Conservation (phyloP, 208 protist species). For the Leishmania arabica region DNA sequence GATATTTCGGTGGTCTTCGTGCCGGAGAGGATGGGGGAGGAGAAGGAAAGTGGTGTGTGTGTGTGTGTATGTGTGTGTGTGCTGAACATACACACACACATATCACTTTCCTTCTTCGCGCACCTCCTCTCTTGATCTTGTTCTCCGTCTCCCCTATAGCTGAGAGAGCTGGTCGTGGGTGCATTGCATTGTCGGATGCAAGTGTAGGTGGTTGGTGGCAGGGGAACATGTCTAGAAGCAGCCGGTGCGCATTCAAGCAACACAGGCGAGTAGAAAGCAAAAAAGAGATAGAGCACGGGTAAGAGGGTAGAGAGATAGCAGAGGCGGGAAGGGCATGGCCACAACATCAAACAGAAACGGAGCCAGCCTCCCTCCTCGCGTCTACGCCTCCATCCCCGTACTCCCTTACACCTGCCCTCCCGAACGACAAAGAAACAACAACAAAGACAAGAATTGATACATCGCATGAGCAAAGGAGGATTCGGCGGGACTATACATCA, state of each 20-base stretch:
- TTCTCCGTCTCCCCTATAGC: not conserved
- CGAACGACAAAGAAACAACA: not conserved
- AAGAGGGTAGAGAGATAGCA: not conserved
- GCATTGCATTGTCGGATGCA: not conserved
- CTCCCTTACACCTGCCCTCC: not conserved
- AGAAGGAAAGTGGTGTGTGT: not conserved
- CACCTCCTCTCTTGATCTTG: not conserved
- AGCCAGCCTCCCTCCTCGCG: not conserved
- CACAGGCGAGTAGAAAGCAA: not conserved
- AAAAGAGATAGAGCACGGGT: not conserved
- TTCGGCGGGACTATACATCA: constrained; percentile 1
- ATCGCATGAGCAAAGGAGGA: not conserved
- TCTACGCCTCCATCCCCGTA: not conserved
- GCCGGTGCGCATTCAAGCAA: not conserved
- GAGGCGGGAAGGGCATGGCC: not conserved
- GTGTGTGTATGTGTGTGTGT: not conserved
- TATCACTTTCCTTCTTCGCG: not conserved
- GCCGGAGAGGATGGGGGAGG: not conserved
- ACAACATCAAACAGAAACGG: not conserved
- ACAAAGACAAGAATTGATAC: not conserved
- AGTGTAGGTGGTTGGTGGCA: not conserved
- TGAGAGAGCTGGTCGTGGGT: not conserved
- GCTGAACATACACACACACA: not conserved
- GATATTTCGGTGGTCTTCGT: not conserved
- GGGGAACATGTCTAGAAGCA: not conserved